Conservation (phyloP, 345 rosid genomes). For the Gossypium raimondii region DNA sequence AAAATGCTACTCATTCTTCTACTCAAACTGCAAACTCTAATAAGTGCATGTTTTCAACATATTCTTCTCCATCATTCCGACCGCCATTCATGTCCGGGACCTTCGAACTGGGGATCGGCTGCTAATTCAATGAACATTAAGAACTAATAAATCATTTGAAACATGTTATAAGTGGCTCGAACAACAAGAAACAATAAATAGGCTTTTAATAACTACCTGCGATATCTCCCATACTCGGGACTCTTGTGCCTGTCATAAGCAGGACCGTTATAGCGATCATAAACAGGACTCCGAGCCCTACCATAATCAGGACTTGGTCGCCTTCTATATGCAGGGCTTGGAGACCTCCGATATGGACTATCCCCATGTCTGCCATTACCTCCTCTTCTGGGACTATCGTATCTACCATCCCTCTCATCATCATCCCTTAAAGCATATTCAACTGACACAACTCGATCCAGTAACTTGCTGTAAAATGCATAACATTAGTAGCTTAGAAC, state of each 20-base stretch:
- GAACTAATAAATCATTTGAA: background rate
- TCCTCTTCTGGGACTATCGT: slow-evolving; percentile 65
- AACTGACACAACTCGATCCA: slow-evolving; percentile 74
- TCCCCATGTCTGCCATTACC: slow-evolving; percentile 32
- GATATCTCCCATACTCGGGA: slow-evolving; percentile 47
- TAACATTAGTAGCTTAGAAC: background rate
- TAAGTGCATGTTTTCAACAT: background rate
- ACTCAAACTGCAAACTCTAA: background rate
- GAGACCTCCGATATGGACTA: slow-evolving; percentile 56
- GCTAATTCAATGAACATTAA: slow-evolving; percentile 13
- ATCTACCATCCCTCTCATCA: slow-evolving; percentile 52
- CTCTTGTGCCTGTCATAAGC: slow-evolving; percentile 45
- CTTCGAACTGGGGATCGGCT: slow-evolving; percentile 71
- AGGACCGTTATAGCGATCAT: slow-evolving; percentile 62
- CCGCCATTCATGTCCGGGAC: slow-evolving; percentile 37
- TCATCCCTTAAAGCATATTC: slow-evolving; percentile 53
- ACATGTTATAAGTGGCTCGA: background rate
- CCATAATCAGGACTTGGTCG: slow-evolving; percentile 84
- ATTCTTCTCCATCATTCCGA: background rate
- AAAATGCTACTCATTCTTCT: background rate
- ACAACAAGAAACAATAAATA: background rate
- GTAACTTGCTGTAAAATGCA: slow-evolving; percentile 54
- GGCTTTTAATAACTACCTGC: slow-evolving; percentile 48
- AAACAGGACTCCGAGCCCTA: slow-evolving; percentile 63
- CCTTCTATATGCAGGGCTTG: slow-evolving; percentile 60